These are phyloP conservation scores for Elaeis oleifera DNA, from an alignment of 202 grass and related monocot species.

Conservation along the genomic window DNA sequence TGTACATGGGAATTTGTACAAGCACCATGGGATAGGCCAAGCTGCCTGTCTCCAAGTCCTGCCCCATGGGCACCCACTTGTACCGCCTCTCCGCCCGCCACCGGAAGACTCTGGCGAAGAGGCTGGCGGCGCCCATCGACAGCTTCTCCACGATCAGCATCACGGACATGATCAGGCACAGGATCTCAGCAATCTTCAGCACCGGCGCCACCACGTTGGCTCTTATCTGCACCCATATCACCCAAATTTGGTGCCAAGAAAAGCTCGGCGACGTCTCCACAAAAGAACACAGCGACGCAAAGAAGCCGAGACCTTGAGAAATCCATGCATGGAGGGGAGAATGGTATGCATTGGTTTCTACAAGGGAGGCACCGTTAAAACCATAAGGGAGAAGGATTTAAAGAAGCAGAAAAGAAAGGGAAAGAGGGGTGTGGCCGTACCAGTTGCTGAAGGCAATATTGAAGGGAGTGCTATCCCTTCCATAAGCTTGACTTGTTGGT, in stretches of 20 bases:
- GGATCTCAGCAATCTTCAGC: neutral
- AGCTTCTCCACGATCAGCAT: conserved; percentile 34
- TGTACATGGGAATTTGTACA: conserved; percentile 45
- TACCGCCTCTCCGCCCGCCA: conserved; percentile 27
- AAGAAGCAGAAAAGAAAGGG: too few relatives aligned
- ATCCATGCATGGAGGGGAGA: neutral
- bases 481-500: too few relatives aligned
- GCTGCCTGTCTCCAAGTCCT: conserved; percentile 28
- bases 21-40: conserved; percentile 35
- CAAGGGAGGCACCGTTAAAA: neutral
- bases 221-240: neutral
- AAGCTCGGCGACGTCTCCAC: neutral
- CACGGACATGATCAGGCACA: conserved; percentile 31
- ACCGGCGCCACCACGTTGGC: conserved; percentile 18
- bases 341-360: neutral
- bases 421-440: too few relatives aligned
- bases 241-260: neutral
- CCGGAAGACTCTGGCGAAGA: conserved; percentile 27
- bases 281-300: neutral
- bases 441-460: too few relatives aligned
- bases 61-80: conserved; percentile 26
- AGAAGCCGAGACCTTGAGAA: neutral
- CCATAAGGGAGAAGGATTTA: too few relatives aligned
- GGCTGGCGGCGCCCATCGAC: conserved; percentile 22
- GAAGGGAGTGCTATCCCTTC: too few relatives aligned